Percentiles rank a stretch among this genome's conserved stretches.
Conservation (phyloP, 331 rosid species). For the Telfairia occidentalis region DNA sequence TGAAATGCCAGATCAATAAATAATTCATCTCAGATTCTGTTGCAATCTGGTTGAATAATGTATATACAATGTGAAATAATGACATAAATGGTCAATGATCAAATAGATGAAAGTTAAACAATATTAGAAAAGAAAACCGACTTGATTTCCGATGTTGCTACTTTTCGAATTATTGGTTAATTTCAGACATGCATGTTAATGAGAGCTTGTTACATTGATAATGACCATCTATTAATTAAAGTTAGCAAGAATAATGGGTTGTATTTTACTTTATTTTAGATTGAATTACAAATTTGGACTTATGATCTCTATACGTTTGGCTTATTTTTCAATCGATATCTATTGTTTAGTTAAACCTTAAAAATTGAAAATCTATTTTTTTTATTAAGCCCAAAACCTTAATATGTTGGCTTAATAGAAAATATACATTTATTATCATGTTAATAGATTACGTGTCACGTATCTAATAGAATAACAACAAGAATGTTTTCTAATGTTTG, state of each 20-base stretch:
- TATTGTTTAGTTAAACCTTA: too few species aligned
- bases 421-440: too few species aligned
- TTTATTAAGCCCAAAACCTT: too few species aligned
- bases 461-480: too few species aligned
- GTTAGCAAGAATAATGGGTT: neutral
- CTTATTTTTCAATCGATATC: too few species aligned
- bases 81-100: neutral
- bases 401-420: too few species aligned
- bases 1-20: neutral
- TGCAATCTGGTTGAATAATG: slow-evolving; percentile 1
- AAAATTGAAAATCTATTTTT: too few species aligned
- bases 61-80: neutral
- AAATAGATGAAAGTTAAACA: neutral
- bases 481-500: too few species aligned
- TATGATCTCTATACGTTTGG: too few species aligned
- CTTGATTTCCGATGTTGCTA: neutral
- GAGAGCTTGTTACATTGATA: neutral
- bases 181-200: neutral
- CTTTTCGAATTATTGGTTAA: neutral
- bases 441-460: too few species aligned
- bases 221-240: neutral
- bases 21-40: neutral
- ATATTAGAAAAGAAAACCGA: neutral
- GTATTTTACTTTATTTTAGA: neutral
- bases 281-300: too few species aligned